Evolutionary conservation across 2,329 filamentous ascomycete genomes (phyloP).

Genomic region (Calonectria hawksworthii): DNA sequence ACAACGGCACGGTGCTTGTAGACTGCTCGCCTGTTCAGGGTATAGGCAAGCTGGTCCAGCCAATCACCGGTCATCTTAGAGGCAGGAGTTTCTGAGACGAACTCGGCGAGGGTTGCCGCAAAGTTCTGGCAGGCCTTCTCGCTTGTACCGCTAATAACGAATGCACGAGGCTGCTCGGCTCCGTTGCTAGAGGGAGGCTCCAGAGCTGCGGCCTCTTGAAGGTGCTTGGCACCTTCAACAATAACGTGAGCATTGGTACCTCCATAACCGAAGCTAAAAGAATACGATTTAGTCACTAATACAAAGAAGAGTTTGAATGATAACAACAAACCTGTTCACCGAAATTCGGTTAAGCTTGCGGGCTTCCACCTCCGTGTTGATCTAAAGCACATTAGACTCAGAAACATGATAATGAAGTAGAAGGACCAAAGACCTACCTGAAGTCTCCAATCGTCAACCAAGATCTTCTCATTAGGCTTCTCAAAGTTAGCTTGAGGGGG

Average conservation of each 20-base stretch:
- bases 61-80: not conserved
- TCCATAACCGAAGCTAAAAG: slow-evolving; percentile 46
- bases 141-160: slow-evolving; percentile 37
- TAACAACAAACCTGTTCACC: slow-evolving; percentile 24
- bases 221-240: slow-evolving; percentile 35
- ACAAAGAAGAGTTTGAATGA: not conserved
- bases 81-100: slow-evolving; percentile 18
- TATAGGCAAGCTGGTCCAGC: slow-evolving; percentile 33
- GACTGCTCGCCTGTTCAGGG: slow-evolving; percentile 24
- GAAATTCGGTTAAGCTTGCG: slow-evolving; percentile 26
- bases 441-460: slow-evolving; percentile 41
- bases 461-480: slow-evolving; percentile 48
- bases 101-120: slow-evolving; percentile 31
- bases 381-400: slow-evolving; percentile 6
- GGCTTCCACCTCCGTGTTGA: slow-evolving; percentile 8
- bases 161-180: slow-evolving; percentile 26
- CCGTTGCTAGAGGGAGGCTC: not conserved
- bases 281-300: not conserved
- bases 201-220: slow-evolving; percentile 35
- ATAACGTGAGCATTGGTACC: slow-evolving; percentile 48
- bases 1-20: slow-evolving; percentile 28
- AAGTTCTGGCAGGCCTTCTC: slow-evolving; percentile 36
- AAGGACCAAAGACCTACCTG: slow-evolving; percentile 9
- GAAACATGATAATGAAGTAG: not conserved
- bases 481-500: slow-evolving; percentile 49